Evolutionary conservation across 192 early-diverging fungal genomes (phyloP).

Genomic region (Podila minutissima): DNA sequence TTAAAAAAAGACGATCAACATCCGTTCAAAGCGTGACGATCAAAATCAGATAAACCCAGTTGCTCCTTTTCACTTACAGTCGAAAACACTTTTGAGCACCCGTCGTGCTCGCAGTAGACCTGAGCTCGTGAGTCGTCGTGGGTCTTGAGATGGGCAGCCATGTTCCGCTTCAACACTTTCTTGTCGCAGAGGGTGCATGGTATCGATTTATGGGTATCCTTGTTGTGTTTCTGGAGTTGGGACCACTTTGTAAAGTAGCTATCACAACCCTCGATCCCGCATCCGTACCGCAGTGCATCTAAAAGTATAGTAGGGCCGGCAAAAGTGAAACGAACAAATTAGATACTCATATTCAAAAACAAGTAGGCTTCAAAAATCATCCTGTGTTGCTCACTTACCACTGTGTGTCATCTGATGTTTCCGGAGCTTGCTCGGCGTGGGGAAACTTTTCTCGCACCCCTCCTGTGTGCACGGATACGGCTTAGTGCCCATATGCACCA

Average conservation of each 20-base stretch:
- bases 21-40: background rate
- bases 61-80: slow-evolving; percentile 27
- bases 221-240: slow-evolving; percentile 44
- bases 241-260: slow-evolving; percentile 49
- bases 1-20: slow-evolving; percentile 1
- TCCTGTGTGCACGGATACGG: slow-evolving; percentile 48
- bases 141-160: slow-evolving; percentile 33
- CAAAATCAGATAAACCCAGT: background rate
- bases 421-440: slow-evolving; percentile 43
- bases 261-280: slow-evolving; percentile 45
- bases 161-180: slow-evolving; percentile 17
- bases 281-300: slow-evolving; percentile 49
- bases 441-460: slow-evolving; percentile 52
- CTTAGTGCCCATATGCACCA: slow-evolving; percentile 50
- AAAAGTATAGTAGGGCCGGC: no score
- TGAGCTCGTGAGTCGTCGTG: slow-evolving; percentile 26
- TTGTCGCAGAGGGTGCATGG: slow-evolving; percentile 25
- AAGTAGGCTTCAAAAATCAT: background rate
- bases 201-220: slow-evolving; percentile 20
- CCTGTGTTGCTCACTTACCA: slow-evolving; percentile 9
- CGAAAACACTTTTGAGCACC: slow-evolving; percentile 46
- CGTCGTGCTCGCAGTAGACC: slow-evolving; percentile 22
- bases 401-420: slow-evolving; percentile 46
- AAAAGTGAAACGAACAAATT: background rate
- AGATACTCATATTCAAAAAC: background rate